Evolutionary conservation across 352 stramenopile species (phyloP).

Genomic region (Pythium phragmitis): DNA sequence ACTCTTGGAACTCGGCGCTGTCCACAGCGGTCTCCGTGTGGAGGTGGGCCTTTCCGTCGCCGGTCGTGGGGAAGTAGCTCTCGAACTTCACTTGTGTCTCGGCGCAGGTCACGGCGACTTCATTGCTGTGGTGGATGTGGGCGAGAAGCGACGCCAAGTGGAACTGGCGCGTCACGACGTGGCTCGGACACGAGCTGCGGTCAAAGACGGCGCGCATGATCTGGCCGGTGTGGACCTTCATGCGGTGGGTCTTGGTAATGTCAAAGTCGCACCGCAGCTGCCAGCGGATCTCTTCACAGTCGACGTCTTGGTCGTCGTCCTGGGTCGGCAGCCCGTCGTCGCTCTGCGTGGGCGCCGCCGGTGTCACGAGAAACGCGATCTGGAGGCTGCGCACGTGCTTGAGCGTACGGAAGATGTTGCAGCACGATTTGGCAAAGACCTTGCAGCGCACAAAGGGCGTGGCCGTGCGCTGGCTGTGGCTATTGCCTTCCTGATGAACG

Average conservation of each 20-base stretch:
- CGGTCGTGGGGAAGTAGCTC: conserved; percentile 64
- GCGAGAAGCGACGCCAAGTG: conserved; percentile 71
- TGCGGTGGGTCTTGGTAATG: conserved; percentile 85
- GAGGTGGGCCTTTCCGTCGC: conserved; percentile 67
- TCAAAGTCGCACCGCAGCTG: conserved; percentile 76
- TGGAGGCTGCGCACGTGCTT: conserved; percentile 81
- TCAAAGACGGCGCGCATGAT: conserved; percentile 83
- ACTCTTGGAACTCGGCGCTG: conserved; percentile 74
- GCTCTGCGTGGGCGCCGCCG: conserved; percentile 22
- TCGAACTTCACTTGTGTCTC: conserved; percentile 74
- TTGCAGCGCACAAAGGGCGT: conserved; percentile 70
- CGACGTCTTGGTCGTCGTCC: conserved; percentile 37
- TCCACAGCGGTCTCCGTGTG: conserved; percentile 85
- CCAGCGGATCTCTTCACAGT: conserved; percentile 71
- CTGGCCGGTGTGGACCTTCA: conserved; percentile 76
- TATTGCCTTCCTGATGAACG: background rate
- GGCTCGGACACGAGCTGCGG: conserved; percentile 46
- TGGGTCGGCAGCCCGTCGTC: conserved; percentile 13
- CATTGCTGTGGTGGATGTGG: conserved; percentile 81
- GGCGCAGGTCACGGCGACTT: conserved; percentile 70
- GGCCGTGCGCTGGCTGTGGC: background rate
- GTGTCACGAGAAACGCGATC: conserved; percentile 58
- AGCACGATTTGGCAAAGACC: conserved; percentile 74
- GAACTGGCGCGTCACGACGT: conserved; percentile 58
- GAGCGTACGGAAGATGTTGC: conserved; percentile 79